These are phyloP conservation scores for Geopyxis carbonaria DNA, from an alignment of 495 filamentous ascomycete species.

Conservation along the genomic window DNA sequence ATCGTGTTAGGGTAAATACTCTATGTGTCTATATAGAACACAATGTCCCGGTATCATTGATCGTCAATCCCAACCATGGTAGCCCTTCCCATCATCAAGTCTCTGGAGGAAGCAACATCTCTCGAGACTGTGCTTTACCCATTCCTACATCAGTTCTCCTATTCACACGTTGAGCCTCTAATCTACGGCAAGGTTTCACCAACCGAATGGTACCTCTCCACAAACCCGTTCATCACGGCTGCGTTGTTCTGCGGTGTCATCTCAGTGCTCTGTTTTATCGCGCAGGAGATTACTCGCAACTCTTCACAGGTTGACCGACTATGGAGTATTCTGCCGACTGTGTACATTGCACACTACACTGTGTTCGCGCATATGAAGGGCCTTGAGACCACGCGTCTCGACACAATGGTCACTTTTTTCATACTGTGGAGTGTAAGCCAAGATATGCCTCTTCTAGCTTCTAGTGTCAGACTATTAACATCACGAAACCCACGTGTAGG, in stretches of 20 bases:
- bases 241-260: slow-evolving; percentile 53
- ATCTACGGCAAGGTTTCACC: slow-evolving; percentile 33
- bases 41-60: too few relatives aligned
- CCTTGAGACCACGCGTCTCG: slow-evolving; percentile 52
- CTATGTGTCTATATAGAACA: too few relatives aligned
- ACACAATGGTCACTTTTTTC: slow-evolving; percentile 55
- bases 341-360: slow-evolving; percentile 80
- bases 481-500: slow-evolving; percentile 29
- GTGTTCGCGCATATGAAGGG: slow-evolving; percentile 59
- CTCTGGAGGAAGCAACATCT: too few relatives aligned
- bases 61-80: too few relatives aligned
- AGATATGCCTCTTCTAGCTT: slow-evolving; percentile 1
- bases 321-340: slow-evolving; percentile 75
- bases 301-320: slow-evolving; percentile 85
- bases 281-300: slow-evolving; percentile 73
- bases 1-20: too few relatives aligned
- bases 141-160: slow-evolving; percentile 60
- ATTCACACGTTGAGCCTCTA: slow-evolving; percentile 43
- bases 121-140: too few relatives aligned
- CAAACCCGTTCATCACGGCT: slow-evolving; percentile 71
- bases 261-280: slow-evolving; percentile 49
- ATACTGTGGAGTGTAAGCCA: slow-evolving; percentile 63
- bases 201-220: slow-evolving; percentile 54
- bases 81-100: too few relatives aligned
- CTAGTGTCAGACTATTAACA: too few relatives aligned